Evolutionary conservation across 2,329 filamentous ascomycete species (phyloP).

Genomic region (Fusarium sp.): DNA sequence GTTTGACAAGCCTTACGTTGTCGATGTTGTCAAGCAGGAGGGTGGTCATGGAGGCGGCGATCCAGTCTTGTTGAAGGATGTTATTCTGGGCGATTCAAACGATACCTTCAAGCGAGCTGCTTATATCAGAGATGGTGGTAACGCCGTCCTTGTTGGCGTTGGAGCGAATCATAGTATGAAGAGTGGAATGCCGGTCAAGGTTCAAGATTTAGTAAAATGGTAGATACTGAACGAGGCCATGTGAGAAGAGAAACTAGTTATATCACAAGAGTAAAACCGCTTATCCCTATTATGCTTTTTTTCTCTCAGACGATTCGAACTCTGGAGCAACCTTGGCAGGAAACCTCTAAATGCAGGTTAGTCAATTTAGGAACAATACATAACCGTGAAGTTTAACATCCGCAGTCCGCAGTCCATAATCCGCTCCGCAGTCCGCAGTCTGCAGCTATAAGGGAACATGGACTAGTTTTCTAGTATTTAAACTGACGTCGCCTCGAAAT

Average conservation of each 20-base stretch:
- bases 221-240: background rate
- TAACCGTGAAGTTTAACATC: background rate
- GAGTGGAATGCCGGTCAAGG: constrained; percentile 40
- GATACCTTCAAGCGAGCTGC: constrained; percentile 66
- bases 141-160: constrained; percentile 70
- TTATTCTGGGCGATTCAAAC: constrained; percentile 64
- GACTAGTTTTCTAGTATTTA: background rate
- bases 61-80: constrained; percentile 63
- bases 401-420: background rate
- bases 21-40: constrained; percentile 63
- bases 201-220: constrained; percentile 41
- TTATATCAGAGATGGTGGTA: constrained; percentile 68
- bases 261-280: too few species aligned
- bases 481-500: background rate
- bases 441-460: too few species aligned
- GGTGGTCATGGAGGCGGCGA: constrained; percentile 73
- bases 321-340: background rate
- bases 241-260: too few species aligned
- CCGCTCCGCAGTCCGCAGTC: background rate
- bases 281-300: too few species aligned
- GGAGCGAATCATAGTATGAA: constrained; percentile 68
- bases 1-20: constrained; percentile 67
- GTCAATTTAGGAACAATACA: background rate
- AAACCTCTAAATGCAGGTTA: background rate
- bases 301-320: too few species aligned